Percentiles rank a stretch among this genome's conserved stretches.
These are phyloP conservation scores for Fusarium sp. DNA, from an alignment of 2,329 filamentous ascomycete genomes.

Conservation along the genomic window DNA sequence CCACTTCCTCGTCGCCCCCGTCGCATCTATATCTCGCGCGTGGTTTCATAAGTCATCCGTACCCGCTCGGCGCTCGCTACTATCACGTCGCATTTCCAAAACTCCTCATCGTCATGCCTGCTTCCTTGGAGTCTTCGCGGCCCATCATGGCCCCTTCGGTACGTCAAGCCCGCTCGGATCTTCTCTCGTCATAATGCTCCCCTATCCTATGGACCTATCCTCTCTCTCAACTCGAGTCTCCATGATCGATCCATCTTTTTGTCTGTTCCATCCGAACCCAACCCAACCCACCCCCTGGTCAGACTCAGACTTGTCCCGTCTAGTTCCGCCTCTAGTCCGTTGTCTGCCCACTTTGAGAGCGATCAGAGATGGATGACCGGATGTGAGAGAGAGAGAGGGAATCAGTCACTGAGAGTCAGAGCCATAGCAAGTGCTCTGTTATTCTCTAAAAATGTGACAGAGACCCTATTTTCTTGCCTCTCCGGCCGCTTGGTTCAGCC, in stretches of 20 bases:
- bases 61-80: conserved; percentile 20
- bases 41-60: conserved; percentile 28
- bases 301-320: conserved; percentile 22
- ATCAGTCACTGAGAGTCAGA: conserved; percentile 3
- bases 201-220: no score
- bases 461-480: conserved; percentile 13
- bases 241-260: not conserved
- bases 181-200: conserved; percentile 13
- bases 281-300: conserved; percentile 12
- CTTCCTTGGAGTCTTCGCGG: conserved; percentile 71
- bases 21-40: conserved; percentile 9
- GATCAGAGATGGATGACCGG: conserved; percentile 16
- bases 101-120: conserved; percentile 61
- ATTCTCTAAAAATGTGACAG: conserved; percentile 24
- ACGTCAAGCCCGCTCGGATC: conserved; percentile 55
- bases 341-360: conserved; percentile 37
- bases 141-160: conserved; percentile 74
- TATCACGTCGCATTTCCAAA: conserved; percentile 40
- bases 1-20: conserved; percentile 11
- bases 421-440: conserved; percentile 13
- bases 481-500: conserved; percentile 38
- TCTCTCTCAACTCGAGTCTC: not conserved
- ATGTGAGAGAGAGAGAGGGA: not conserved
- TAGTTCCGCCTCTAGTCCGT: conserved; percentile 35
- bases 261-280: not conserved